Conservation (phyloP, 768 basidiomycete genomes). For the Nidularia sp. region DNA sequence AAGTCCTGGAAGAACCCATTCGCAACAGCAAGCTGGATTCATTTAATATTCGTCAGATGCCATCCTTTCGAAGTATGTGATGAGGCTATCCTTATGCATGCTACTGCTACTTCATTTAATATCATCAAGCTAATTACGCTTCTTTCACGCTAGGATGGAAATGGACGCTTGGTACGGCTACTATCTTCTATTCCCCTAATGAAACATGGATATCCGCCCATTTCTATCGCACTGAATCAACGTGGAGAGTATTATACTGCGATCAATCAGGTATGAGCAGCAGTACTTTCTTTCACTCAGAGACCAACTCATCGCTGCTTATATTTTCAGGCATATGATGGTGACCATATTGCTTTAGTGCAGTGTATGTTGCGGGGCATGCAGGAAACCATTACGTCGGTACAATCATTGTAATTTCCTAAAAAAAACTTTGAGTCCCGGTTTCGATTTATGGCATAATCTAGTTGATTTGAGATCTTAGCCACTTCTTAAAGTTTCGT, state of each 20-base stretch:
- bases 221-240: slow-evolving; percentile 15
- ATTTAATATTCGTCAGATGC: slow-evolving; percentile 18
- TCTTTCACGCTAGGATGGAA: slow-evolving; percentile 19
- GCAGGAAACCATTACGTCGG: slow-evolving; percentile 12
- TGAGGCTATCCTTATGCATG: background rate
- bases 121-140: background rate
- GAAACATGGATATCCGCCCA: slow-evolving; percentile 21
- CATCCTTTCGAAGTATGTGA: slow-evolving; percentile 24
- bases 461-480: too few species aligned
- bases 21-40: slow-evolving; percentile 24
- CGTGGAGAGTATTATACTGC: slow-evolving; percentile 19
- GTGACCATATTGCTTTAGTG: slow-evolving; percentile 15
- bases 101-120: background rate
- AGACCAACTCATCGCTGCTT: slow-evolving; percentile 1
- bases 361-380: slow-evolving; percentile 17
- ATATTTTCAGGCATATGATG: slow-evolving; percentile 13
- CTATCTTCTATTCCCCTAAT: slow-evolving; percentile 25
- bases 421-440: too few species aligned
- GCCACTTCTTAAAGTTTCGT: too few species aligned
- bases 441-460: too few species aligned
- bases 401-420: background rate
- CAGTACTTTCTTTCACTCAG: background rate
- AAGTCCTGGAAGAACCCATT: slow-evolving; percentile 21
- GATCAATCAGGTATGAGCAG: slow-evolving; percentile 13
- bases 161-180: slow-evolving; percentile 22